Percentiles rank a stretch among this genome's conserved stretches.
These are phyloP conservation scores for Boletus sensibilis DNA, from an alignment of 768 basidiomycete genomes.

Conservation along the genomic window DNA sequence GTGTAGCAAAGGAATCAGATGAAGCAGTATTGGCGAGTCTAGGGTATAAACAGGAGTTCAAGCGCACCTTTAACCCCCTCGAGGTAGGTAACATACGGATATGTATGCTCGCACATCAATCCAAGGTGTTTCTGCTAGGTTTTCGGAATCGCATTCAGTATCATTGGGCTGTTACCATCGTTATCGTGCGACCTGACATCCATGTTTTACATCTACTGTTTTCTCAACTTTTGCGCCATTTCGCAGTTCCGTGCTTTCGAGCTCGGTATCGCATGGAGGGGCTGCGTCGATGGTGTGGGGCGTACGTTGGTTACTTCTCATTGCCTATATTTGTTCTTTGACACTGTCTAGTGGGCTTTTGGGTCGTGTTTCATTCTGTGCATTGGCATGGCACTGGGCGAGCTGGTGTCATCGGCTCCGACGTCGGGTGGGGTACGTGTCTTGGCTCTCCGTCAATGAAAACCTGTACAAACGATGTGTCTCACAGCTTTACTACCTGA, in stretches of 20 bases:
- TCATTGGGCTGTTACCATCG: conserved; percentile 63
- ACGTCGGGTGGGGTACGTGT: conserved; percentile 37
- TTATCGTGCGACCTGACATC: conserved; percentile 46
- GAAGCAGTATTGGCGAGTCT: conserved; percentile 28
- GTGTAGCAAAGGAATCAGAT: conserved; percentile 16
- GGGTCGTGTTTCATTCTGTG: conserved; percentile 36
- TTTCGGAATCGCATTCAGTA: conserved; percentile 66
- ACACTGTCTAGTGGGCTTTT: conserved; percentile 33
- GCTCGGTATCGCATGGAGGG: conserved; percentile 48
- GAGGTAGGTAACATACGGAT: conserved; percentile 17
- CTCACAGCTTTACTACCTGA: conserved; percentile 60
- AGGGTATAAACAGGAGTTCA: conserved; percentile 37
- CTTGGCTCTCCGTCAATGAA: not conserved
- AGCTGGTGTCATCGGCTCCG: conserved; percentile 39
- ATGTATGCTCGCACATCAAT: not conserved
- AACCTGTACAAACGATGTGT: not conserved
- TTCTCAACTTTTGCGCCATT: not conserved
- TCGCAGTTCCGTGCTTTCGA: conserved; percentile 41
- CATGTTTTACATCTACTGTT: not conserved
- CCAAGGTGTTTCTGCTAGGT: conserved; percentile 41
- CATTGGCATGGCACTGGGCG: conserved; percentile 38
- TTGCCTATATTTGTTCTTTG: not conserved
- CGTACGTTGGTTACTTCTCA: conserved; percentile 17
- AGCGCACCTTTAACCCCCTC: conserved; percentile 30
- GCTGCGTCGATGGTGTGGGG: conserved; percentile 44